Base-by-base conservation (phyloP, 306 rosid genomes). In the Trifolium subterraneum region DNA sequence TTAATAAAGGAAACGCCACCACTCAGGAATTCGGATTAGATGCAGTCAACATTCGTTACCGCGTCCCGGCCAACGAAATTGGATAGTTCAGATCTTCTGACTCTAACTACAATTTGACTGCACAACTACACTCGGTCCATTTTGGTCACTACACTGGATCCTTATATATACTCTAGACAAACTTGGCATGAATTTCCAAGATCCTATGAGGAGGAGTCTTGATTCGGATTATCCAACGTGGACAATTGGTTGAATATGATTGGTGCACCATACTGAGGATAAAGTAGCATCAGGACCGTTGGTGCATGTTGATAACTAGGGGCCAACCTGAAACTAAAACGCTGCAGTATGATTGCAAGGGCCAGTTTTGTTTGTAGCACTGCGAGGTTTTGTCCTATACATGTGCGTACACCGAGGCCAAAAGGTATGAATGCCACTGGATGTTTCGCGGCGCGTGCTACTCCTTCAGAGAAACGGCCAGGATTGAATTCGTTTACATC, bases 231-330 rank as follows among this genome's bases (percentile, higher is more conserved):
- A 25, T 19, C 48, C 31, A 27, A 0, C 39, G 31, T 61, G 12
- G 88, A 71, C 45, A 87, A 42, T 14, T 56, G 87, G 65, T 78
- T 80, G 78, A 95, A 88, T 23, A 88, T 71, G 76, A 95, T 72
- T 41, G 99, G 99, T 0, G 98, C 99, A 8, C 99, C 99, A 52
- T 95, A 68, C 66, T 95, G 99, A 12, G 99, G 99, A 74, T 95
- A 84, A 19, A 95, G 98, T 27, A 92, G 83, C 98, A 95, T 95
- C 75, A 88, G 86, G 56, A 95, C 99, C 66, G 99, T 88, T 31
- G 99, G 99, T 14, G 97, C 99, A 16, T 95, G 99, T 39, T 86
- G 96, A 81, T 95, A 95, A 68, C 81, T 82, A 4, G 98, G 96
- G 78, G 98, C 89, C 83, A 95, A 72, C 73, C 86, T 85, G 79